Evolutionary conservation across 192 early-diverging fungal genomes (phyloP), one percentile per base, ranked within the genome.

Genomic region (Coemansia pectinata): DNA sequence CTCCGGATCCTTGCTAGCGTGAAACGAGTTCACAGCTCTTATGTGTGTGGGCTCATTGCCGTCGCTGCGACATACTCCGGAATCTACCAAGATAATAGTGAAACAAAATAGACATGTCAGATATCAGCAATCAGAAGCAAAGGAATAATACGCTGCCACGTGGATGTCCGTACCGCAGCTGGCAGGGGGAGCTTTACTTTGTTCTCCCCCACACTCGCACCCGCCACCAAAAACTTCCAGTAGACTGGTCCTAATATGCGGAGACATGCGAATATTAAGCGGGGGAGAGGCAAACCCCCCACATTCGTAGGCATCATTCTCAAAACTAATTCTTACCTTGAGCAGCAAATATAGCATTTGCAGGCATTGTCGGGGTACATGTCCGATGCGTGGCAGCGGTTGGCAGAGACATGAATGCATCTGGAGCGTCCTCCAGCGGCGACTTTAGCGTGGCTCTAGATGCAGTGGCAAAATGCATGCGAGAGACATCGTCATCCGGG

Each of bases 401-500:
- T 10, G 72, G 78, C 53, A 80, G 57, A 31, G 78, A 80, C 66
- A 67, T 23, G 47, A 75, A 80, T 38, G 67, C 62, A 8, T 79
- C 68, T 5, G 52, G 36, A 5, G 25, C 23, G 12, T 73, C 66
- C 5, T 59, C 55, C 23, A 42, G 27, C 50, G 66, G 66, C 66
- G 71, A 52, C 27, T 44, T 42, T 42, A 60, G 31, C 19, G 65
- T 41, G 8, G 57, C 60, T 41, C 33, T 73, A 3, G 66, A 73
- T 21, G 66, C 42, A 14, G 65, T 73, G 36, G 72, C 72, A 67
- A 67, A 73, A 40, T 67, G 72, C 62, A 31, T 34, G n/a, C 62
- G 66, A n/a, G 57, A 60, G 66, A n/a, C 25, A 58, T 59, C 33
- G 23, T 63, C 62, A 17, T 39, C 52, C 29, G 9, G 23, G 55